These are phyloP conservation scores for Tricholoma flavovirens DNA, from an alignment of 768 basidiomycete genomes.

Conservation along the genomic window DNA sequence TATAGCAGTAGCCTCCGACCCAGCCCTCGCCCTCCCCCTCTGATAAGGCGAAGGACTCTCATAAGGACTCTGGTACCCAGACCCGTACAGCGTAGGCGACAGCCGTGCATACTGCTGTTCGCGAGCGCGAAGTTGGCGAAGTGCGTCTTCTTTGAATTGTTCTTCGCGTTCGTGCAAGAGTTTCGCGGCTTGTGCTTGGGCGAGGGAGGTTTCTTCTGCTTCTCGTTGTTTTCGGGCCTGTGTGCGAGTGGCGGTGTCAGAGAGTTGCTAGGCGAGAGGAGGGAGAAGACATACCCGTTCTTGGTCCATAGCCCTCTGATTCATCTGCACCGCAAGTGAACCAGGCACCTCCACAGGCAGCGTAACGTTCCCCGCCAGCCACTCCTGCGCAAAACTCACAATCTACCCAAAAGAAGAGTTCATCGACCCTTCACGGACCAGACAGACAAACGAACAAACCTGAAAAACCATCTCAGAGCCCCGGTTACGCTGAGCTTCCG, in stretches of 20 bases:
- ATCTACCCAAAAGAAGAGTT: conserved; percentile 53
- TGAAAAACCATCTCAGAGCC: conserved; percentile 79
- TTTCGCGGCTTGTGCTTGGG: too few relatives aligned
- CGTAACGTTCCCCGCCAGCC: conserved; percentile 53
- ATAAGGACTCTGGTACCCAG: too few relatives aligned
- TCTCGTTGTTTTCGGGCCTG: conserved; percentile 52
- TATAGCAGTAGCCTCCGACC: conserved; percentile 67
- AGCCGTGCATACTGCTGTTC: conserved; percentile 35
- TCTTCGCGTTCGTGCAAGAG: conserved; percentile 28
- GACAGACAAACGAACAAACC: conserved; percentile 33
- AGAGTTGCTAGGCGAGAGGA: neutral
- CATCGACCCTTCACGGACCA: too few relatives aligned
- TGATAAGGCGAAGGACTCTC: neutral
- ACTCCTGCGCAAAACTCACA: conserved; percentile 63
- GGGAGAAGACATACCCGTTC: conserved; percentile 43
- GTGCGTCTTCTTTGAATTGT: conserved; percentile 60
- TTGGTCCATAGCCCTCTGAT: conserved; percentile 61
- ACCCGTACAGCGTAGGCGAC: neutral
- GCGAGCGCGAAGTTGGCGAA: conserved; percentile 50
- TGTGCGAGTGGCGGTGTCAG: neutral
- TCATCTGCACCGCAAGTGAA: conserved; percentile 79
- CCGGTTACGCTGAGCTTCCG: conserved; percentile 56
- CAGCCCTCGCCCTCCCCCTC: conserved; percentile 35
- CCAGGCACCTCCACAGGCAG: conserved; percentile 56
- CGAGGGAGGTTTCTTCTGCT: conserved; percentile 30